These are phyloP conservation scores for Corinectria fuckeliana DNA, from an alignment of 2,329 filamentous ascomycete genomes.

Conservation along the genomic window DNA sequence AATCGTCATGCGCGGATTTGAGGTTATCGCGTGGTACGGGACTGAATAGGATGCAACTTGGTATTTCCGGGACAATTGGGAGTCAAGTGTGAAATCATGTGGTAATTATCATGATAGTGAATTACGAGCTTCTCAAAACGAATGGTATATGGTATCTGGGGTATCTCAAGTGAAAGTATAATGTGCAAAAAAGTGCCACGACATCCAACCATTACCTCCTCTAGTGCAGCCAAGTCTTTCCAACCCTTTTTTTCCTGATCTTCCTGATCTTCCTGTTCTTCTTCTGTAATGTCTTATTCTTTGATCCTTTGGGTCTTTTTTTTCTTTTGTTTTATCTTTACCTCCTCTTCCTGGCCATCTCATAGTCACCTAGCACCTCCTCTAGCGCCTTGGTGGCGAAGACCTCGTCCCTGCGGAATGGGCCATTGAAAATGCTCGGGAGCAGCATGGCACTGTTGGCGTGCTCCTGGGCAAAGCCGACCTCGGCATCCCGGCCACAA, in stretches of 20 bases:
- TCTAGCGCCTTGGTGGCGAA: slow-evolving; percentile 62
- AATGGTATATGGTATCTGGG: slow-evolving; percentile 34
- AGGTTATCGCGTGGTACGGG: neutral
- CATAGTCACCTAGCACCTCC: slow-evolving; percentile 56
- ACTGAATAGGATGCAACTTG: neutral
- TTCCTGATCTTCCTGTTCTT: too few relatives aligned
- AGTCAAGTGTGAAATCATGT: slow-evolving; percentile 21
- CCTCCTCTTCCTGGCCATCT: slow-evolving; percentile 55
- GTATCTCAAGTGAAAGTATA: slow-evolving; percentile 40
- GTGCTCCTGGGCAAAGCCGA: slow-evolving; percentile 79
- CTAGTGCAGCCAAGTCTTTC: neutral
- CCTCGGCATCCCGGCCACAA: slow-evolving; percentile 69
- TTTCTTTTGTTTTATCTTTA: slow-evolving; percentile 36
- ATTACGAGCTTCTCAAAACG: slow-evolving; percentile 31
- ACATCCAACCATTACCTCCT: slow-evolving; percentile 30
- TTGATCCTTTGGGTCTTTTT: neutral
- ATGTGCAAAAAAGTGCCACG: slow-evolving; percentile 22
- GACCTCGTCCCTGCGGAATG: slow-evolving; percentile 65
- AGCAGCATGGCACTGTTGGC: slow-evolving; percentile 74
- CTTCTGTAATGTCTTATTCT: neutral
- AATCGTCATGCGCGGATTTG: neutral
- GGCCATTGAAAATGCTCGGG: slow-evolving; percentile 66
- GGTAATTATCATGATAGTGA: slow-evolving; percentile 14
- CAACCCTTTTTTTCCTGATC: too few relatives aligned
- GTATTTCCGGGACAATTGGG: neutral